These are phyloP conservation scores for Fusarium drepaniforme DNA, from an alignment of 2,329 filamentous ascomycete genomes.

Conservation along the genomic window DNA sequence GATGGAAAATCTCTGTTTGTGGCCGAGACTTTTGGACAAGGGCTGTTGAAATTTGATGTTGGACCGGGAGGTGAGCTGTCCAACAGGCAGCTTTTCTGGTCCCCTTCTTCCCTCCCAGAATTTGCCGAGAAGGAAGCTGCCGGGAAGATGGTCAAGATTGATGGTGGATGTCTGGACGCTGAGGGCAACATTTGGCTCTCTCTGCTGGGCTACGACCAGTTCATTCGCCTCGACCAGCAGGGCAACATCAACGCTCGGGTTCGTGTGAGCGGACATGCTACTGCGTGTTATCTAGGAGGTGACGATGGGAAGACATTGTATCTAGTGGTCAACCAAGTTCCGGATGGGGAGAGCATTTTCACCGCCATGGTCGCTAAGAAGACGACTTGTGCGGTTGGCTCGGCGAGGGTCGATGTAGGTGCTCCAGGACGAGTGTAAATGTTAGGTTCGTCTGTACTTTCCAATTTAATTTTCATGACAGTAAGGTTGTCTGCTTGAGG, in stretches of 20 bases:
- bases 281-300: neutral
- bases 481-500: too few relatives aligned
- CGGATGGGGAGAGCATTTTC: neutral
- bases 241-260: neutral
- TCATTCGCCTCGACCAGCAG: neutral
- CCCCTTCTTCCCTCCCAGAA: neutral
- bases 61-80: neutral
- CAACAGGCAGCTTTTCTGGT: neutral
- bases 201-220: neutral
- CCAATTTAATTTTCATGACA: too few relatives aligned
- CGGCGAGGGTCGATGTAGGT: neutral
- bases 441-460: neutral
- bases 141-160: neutral
- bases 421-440: neutral
- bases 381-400: neutral
- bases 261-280: neutral
- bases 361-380: neutral
- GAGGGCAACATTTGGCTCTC: neutral
- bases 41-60: neutral
- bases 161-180: neutral
- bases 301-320: neutral
- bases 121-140: neutral
- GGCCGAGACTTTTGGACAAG: neutral
- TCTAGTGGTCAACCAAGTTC: neutral
- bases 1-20: neutral